Evolutionary conservation across 495 filamentous ascomycete genomes (phyloP).

Genomic region (Penicillium paradoxum): DNA sequence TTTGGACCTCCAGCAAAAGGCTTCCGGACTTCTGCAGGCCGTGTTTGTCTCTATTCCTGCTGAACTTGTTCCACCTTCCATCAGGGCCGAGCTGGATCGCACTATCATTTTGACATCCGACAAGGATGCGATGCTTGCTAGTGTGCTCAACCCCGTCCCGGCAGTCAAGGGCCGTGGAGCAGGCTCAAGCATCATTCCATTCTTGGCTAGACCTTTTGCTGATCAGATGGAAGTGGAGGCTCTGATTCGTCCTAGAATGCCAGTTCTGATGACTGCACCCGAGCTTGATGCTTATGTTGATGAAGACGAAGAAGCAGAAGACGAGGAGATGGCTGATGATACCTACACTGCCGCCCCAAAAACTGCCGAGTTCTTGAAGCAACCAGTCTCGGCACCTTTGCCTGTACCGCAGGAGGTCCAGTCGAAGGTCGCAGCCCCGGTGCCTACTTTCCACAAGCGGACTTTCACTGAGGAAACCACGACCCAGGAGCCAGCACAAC

Average conservation of each 20-base stretch:
- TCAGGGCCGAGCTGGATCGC: slow-evolving; percentile 69
- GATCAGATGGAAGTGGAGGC: slow-evolving; percentile 62
- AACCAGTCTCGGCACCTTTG: slow-evolving; percentile 12
- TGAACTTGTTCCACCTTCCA: slow-evolving; percentile 53
- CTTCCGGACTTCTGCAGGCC: slow-evolving; percentile 55
- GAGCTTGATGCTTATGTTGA: slow-evolving; percentile 25
- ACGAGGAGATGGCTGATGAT: slow-evolving; percentile 29
- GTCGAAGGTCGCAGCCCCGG: slow-evolving; percentile 9
- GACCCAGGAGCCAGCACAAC: slow-evolving; percentile 3
- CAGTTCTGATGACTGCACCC: slow-evolving; percentile 38
- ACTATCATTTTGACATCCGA: slow-evolving; percentile 65
- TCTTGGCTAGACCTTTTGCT: slow-evolving; percentile 58
- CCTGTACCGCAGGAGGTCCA: slow-evolving; percentile 12
- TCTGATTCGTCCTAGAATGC: slow-evolving; percentile 64
- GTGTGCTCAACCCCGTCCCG: slow-evolving; percentile 68
- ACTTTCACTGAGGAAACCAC: slow-evolving; percentile 28
- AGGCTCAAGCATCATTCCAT: slow-evolving; percentile 69
- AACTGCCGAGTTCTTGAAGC: slow-evolving; percentile 26
- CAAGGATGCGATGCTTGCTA: slow-evolving; percentile 68
- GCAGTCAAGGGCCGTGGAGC: slow-evolving; percentile 51
- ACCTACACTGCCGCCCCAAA: slow-evolving; percentile 11
- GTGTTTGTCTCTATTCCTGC: slow-evolving; percentile 57
- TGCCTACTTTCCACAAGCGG: slow-evolving; percentile 29
- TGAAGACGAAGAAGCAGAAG: slow-evolving; percentile 42
- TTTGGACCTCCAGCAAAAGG: slow-evolving; percentile 39